phyloP scores from a whole-genome alignment of 768 basidiomycete species.

The Fomitopsis pulvina region DNA sequence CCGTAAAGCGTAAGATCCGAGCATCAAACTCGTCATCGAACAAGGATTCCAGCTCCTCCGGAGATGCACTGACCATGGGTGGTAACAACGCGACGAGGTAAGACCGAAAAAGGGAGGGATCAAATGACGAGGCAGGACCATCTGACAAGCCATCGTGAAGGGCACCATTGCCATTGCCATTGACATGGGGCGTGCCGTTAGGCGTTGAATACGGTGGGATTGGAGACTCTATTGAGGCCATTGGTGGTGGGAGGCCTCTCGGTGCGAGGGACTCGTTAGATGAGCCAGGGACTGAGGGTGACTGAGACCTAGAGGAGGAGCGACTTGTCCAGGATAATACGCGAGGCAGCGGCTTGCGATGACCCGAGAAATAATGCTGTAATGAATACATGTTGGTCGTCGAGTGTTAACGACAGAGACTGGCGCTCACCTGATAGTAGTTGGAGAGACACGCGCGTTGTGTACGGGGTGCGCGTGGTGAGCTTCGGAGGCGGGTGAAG shows the following conservation, averaged over 20 bases:
- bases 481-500: neutral
- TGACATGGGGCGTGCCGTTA: conserved; percentile 12
- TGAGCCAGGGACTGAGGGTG: neutral
- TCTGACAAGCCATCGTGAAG: conserved; percentile 25
- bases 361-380: conserved; percentile 1
- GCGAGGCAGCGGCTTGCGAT: conserved; percentile 3
- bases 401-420: neutral
- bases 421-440: neutral
- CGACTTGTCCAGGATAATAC: neutral
- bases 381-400: conserved; percentile 1
- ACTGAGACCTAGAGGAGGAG: neutral
- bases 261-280: neutral
- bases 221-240: conserved; percentile 12
- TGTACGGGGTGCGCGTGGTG: neutral
- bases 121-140: conserved; percentile 46
- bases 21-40: conserved; percentile 74
- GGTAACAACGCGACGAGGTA: conserved; percentile 74
- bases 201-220: conserved; percentile 10
- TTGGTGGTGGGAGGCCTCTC: conserved; percentile 1
- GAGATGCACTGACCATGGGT: conserved; percentile 69
- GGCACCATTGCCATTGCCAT: conserved; percentile 13
- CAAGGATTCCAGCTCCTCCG: conserved; percentile 56
- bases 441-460: neutral
- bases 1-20: conserved; percentile 67
- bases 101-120: conserved; percentile 59